Percentiles rank a stretch among this genome's conserved stretches.
These are phyloP conservation scores for Colletotrichum theobromicola DNA, from an alignment of 2,329 filamentous ascomycete genomes.

Conservation along the genomic window DNA sequence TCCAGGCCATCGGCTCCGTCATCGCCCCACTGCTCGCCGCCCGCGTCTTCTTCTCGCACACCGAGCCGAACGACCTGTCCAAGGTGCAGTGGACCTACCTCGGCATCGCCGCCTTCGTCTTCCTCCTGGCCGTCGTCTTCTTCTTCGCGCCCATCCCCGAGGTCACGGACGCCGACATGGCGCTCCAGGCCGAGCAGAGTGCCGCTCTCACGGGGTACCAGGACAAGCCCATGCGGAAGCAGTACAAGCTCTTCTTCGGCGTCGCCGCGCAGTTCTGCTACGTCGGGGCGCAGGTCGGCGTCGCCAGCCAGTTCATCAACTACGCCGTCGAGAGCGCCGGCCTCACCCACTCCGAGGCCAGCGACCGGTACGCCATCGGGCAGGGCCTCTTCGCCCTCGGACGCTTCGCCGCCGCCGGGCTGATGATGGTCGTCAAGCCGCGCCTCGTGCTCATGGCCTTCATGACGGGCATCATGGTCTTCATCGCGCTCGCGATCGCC, in stretches of 20 bases:
- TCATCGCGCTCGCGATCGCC: constrained; percentile 57
- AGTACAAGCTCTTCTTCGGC: constrained; percentile 66
- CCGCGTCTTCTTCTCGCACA: constrained; percentile 66
- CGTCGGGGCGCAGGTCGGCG: constrained; percentile 62
- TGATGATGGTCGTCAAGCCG: constrained; percentile 62
- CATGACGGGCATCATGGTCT: constrained; percentile 57
- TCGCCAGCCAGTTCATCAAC: constrained; percentile 61
- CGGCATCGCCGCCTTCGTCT: constrained; percentile 65
- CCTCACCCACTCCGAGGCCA: constrained; percentile 1
- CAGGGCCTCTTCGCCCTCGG: constrained; percentile 66
- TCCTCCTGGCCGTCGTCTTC: constrained; percentile 60
- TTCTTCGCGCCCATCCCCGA: constrained; percentile 56
- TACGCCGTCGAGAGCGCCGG: constrained; percentile 43
- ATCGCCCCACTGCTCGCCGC: constrained; percentile 63
- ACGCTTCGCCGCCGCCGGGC: constrained; percentile 60
- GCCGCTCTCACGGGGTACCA: constrained; percentile 42
- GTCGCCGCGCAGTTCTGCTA: constrained; percentile 69
- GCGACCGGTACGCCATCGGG: constrained; percentile 62
- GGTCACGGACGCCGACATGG: constrained; percentile 68
- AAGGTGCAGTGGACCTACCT: constrained; percentile 72
- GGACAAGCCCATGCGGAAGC: constrained; percentile 53
- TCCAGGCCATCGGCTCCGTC: constrained; percentile 64
- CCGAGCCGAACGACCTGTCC: constrained; percentile 51
- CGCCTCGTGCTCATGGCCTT: constrained; percentile 60
- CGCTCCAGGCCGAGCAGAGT: constrained; percentile 50